phyloP scores from a whole-genome alignment of 352 stramenopile genomes.

The Phytophthora brassicae region DNA sequence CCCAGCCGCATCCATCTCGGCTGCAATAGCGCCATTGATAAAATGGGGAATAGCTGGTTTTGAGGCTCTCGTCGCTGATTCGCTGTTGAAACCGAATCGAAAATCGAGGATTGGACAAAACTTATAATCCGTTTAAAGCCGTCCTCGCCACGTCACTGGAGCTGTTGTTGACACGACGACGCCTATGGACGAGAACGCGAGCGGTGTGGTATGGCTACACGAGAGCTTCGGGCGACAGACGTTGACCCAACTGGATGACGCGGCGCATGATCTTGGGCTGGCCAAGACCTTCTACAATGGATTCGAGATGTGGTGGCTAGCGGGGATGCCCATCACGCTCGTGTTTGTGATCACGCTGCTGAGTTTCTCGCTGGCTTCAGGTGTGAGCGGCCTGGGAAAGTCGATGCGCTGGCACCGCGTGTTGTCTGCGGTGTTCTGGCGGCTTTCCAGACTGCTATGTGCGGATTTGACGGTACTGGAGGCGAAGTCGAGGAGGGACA shows the following conservation, averaged over 20 bases:
- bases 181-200: slow-evolving; percentile 72
- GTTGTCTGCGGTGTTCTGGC: slow-evolving; percentile 9
- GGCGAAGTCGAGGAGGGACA: slow-evolving; percentile 14
- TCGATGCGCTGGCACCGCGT: slow-evolving; percentile 34
- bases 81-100: too few species aligned
- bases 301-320: slow-evolving; percentile 88
- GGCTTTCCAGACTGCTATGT: slow-evolving; percentile 10
- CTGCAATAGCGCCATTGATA: slow-evolving; percentile 12
- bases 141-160: slow-evolving; percentile 27
- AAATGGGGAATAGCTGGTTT: too few species aligned
- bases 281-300: slow-evolving; percentile 71
- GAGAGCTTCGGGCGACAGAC: slow-evolving; percentile 61
- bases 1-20: slow-evolving; percentile 14
- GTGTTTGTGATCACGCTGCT: slow-evolving; percentile 74
- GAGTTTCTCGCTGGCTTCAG: slow-evolving; percentile 69
- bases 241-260: slow-evolving; percentile 45
- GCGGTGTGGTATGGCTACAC: slow-evolving; percentile 50
- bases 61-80: slow-evolving; percentile 30
- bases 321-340: slow-evolving; percentile 73
- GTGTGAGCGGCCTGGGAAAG: slow-evolving; percentile 52
- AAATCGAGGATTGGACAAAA: too few species aligned
- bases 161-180: slow-evolving; percentile 4
- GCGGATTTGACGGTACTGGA: slow-evolving; percentile 11
- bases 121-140: too few species aligned
- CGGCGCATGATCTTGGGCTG: slow-evolving; percentile 30